Conservation (phyloP, 1,284 basidiomycete species). For the Cystobasidium slooffiae region DNA sequence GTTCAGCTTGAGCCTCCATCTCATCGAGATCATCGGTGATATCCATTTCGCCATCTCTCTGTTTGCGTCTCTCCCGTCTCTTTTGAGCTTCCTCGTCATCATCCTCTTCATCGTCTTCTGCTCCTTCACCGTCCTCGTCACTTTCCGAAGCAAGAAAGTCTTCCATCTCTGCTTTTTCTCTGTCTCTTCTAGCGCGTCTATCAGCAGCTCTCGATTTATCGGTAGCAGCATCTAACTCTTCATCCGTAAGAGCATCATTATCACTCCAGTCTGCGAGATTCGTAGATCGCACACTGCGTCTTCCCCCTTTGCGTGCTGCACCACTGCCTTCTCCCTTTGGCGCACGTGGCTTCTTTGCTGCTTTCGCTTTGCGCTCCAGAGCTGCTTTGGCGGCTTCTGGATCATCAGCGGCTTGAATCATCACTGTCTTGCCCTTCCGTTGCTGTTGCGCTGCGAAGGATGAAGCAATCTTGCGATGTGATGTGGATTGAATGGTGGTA, state of each 20-base stretch:
- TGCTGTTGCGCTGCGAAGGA: conserved; percentile 78
- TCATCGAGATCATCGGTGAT: conserved; percentile 55
- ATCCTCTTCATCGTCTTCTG: conserved; percentile 48
- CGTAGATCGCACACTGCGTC: conserved; percentile 44
- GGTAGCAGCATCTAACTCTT: conserved; percentile 45
- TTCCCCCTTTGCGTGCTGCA: conserved; percentile 37
- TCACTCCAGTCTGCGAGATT: conserved; percentile 49
- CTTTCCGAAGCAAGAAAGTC: conserved; percentile 41
- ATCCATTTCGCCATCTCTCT: conserved; percentile 48
- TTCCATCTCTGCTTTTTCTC: conserved; percentile 43
- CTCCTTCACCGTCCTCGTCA: conserved; percentile 46
- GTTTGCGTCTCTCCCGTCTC: conserved; percentile 48
- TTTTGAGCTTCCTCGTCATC: conserved; percentile 55
- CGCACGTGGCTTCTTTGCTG: conserved; percentile 53
- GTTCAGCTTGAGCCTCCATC: conserved; percentile 54
- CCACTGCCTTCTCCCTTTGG: conserved; percentile 41
- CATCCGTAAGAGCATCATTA: conserved; percentile 51
- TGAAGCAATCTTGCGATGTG: conserved; percentile 83
- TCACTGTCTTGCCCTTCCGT: conserved; percentile 73
- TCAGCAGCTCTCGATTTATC: conserved; percentile 11
- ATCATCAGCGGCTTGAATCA: conserved; percentile 66
- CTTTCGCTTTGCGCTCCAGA: conserved; percentile 53
- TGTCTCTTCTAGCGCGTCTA: conserved; percentile 31
- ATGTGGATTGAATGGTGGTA: conserved; percentile 85
- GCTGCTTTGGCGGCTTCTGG: conserved; percentile 48